These are phyloP conservation scores for Trichoderma gamsii DNA, from an alignment of 495 filamentous ascomycete species.

Conservation along the genomic window DNA sequence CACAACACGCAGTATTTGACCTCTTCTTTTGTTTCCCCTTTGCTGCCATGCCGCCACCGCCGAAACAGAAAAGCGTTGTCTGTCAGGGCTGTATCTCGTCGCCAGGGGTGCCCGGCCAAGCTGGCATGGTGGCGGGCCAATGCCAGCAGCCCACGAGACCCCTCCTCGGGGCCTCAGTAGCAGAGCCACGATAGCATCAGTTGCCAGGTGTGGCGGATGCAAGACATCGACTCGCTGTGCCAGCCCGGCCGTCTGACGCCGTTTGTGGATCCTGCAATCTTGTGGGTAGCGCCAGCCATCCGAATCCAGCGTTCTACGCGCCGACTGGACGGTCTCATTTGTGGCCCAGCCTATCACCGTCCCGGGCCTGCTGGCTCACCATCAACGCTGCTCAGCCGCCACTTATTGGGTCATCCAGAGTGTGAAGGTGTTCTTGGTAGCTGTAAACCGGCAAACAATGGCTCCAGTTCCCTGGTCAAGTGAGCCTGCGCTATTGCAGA, in stretches of 20 bases:
- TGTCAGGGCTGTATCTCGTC: background rate
- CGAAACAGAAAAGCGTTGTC: background rate
- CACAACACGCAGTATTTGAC: background rate
- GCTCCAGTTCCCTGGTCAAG: constrained; percentile 1
- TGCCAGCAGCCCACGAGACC: constrained; percentile 41
- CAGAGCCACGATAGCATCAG: constrained; percentile 27
- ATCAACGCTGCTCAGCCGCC: constrained; percentile 9
- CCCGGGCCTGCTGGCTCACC: constrained; percentile 4
- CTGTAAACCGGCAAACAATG: background rate
- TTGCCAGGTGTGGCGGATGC: constrained; percentile 37
- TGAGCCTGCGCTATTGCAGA: constrained; percentile 3
- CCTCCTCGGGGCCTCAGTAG: constrained; percentile 36
- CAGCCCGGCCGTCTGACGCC: constrained; percentile 36
- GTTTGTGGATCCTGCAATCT: constrained; percentile 37
- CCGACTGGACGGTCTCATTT: constrained; percentile 42
- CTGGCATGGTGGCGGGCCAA: constrained; percentile 26
- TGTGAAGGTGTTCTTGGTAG: background rate
- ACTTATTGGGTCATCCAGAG: background rate
- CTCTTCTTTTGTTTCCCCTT: background rate
- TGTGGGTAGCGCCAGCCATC: constrained; percentile 44
- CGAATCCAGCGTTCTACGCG: constrained; percentile 46
- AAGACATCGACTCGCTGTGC: constrained; percentile 44
- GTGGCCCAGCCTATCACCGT: constrained; percentile 42
- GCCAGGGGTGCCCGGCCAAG: background rate
- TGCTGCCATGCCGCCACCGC: background rate